Base-by-base conservation (phyloP, 116 monocot species). In the Cymodocea nodosa region DNA sequence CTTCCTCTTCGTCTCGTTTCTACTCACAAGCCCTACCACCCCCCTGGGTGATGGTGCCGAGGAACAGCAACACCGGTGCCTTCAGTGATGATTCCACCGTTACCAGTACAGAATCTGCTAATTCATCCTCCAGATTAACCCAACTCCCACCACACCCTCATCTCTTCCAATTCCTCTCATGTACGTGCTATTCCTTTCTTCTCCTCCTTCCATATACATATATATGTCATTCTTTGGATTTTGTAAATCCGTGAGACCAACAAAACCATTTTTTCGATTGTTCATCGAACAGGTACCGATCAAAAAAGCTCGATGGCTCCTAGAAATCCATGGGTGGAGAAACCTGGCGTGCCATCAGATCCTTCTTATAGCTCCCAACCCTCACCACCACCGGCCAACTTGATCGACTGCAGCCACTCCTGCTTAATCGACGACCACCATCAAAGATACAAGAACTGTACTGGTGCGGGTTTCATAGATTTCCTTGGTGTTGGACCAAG, bases 401-500 rank as follows among this genome's bases (percentile, higher is more conserved):
- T 24, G 19, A 15, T 24, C 9, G 23, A 59, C 23, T 30, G 20
- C 24, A 19, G 4, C 30, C 23, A 60, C 60, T 30, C 15, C 24
- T 23, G 13, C 15, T 30, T 23, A 16, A 4, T 25, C 14, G 23
- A 35, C 25, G 17, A 15, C 11, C 30, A 11, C 12, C 9, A 35
- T 6, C 30, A 4, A 12, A 34, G 60, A 60, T 12, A 16, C 16
- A 16, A 35, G 5, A 0, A 5, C 23, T 11, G 49, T 36, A 14
- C 40, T 63, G 8, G 24, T 35, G 60, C 58, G 15, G 71, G 71
- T n/a, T 87, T 87, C 74, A 68, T 87, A 59, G 87, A 87, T 75
- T 87, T 87, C 62, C 76, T 87, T 16, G 87, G 87, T 44, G 83
- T 87, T 55, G 83, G 87, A 25, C 71, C 76, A 50, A 78, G 74